Conservation (phyloP, 441 rosid genomes). For the Adansonia grandidieri region DNA sequence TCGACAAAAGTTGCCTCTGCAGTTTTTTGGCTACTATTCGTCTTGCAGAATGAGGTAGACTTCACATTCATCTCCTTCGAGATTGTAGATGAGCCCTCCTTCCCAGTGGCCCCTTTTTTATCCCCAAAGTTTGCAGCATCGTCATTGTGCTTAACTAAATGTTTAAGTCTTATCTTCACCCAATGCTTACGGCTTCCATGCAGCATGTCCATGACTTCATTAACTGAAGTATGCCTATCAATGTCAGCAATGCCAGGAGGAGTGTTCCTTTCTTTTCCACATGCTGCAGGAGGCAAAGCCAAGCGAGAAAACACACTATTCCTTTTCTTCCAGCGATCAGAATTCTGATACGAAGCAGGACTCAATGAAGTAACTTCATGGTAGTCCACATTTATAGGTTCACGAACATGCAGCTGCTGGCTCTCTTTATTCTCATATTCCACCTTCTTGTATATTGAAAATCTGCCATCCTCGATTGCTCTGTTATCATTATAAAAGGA, state of each 20-base stretch:
- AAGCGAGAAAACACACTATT: slow-evolving; percentile 60
- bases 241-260: slow-evolving; percentile 17
- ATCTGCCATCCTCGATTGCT: slow-evolving; percentile 30
- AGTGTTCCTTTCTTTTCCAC: slow-evolving; percentile 18
- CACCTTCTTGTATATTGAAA: slow-evolving; percentile 22
- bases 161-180: slow-evolving; percentile 32
- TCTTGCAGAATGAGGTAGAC: slow-evolving; percentile 28
- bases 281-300: slow-evolving; percentile 33
- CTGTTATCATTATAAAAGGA: slow-evolving; percentile 14
- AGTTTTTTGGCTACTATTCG: slow-evolving; percentile 26
- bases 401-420: slow-evolving; percentile 15
- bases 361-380: slow-evolving; percentile 11
- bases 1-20: slow-evolving; percentile 46
- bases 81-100: slow-evolving; percentile 10
- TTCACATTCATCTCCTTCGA: slow-evolving; percentile 31
- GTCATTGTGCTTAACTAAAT: slow-evolving; percentile 13
- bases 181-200: slow-evolving; percentile 30
- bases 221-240: slow-evolving; percentile 39
- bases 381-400: not conserved
- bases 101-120: slow-evolving; percentile 20
- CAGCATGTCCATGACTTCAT: slow-evolving; percentile 49
- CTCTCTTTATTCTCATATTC: slow-evolving; percentile 25
- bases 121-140: slow-evolving; percentile 20
- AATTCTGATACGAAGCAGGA: slow-evolving; percentile 4
- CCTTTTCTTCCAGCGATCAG: slow-evolving; percentile 31